Conservation (phyloP, 2,329 filamentous ascomycete genomes). For the Apiospora marii region DNA sequence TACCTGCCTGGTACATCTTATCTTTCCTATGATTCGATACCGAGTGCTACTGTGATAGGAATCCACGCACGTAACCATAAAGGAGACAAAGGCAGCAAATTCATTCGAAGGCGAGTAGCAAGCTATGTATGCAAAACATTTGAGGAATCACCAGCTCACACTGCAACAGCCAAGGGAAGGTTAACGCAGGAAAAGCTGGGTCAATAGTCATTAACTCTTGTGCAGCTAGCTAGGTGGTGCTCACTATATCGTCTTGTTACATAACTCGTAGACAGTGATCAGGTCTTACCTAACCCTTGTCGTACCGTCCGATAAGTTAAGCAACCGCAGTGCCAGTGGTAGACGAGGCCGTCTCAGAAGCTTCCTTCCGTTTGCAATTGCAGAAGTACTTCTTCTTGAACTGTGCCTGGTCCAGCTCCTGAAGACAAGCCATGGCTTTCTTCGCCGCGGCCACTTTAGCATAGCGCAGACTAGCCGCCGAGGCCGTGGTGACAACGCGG, state of each 20-base stretch:
- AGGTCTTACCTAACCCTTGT: background rate
- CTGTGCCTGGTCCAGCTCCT: constrained; percentile 56
- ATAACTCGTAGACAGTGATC: background rate
- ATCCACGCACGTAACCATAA: background rate
- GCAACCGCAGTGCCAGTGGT: background rate
- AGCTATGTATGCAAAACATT: background rate
- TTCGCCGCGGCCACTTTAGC: constrained; percentile 75
- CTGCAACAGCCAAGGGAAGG: background rate
- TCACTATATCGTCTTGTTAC: background rate
- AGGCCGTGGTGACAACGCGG: constrained; percentile 67
- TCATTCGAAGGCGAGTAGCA: background rate
- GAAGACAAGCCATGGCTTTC: constrained; percentile 58
- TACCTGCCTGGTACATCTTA: no score
- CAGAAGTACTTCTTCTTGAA: constrained; percentile 71
- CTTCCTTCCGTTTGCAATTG: constrained; percentile 56
- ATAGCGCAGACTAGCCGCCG: constrained; percentile 71
- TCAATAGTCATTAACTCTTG: background rate
- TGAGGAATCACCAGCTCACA: background rate
- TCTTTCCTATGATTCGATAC: background rate
- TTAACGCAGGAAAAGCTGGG: no score
- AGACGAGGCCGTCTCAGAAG: constrained; percentile 27
- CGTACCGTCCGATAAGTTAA: background rate
- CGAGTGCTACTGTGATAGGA: background rate
- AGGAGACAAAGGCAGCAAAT: background rate
- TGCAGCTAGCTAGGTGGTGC: background rate